A percentile compares a stretch with the other conserved stretches of the same genome.
These are phyloP conservation scores for Bryoerythrophyllum caledonicum DNA, from an alignment of 225 moss, liverwort and hornwort genomes.

Conservation along the genomic window DNA sequence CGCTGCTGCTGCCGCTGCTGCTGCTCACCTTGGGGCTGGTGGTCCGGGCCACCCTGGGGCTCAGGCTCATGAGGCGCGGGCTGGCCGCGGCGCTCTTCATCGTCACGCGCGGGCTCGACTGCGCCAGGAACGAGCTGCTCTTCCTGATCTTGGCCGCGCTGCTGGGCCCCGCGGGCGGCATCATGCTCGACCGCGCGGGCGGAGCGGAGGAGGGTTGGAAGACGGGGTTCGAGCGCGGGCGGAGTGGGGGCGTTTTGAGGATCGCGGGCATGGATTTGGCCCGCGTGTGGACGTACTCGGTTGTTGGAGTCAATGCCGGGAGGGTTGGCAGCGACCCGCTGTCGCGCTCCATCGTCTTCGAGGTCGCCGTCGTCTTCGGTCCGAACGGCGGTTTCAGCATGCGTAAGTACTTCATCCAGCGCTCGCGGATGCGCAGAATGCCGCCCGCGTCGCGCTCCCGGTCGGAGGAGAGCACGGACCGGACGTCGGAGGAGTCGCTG, in stretches of 20 bases:
- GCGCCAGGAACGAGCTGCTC: constrained; percentile 29
- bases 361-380: constrained; percentile 25
- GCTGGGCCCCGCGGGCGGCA: constrained; percentile 49
- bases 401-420: constrained; percentile 70
- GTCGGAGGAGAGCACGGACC: constrained; percentile 39
- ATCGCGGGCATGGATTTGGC: constrained; percentile 67
- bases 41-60: constrained; percentile 54
- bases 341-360: constrained; percentile 31
- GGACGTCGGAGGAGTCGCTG: too few relatives aligned
- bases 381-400: constrained; percentile 66
- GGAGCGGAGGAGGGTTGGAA: constrained; percentile 32
- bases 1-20: constrained; percentile 42
- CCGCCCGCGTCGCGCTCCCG: constrained; percentile 56
- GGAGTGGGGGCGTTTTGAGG: constrained; percentile 47
- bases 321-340: constrained; percentile 36
- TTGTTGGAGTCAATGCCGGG: constrained; percentile 5
- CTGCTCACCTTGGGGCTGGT: constrained; percentile 51
- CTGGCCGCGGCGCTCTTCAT: constrained; percentile 40
- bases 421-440: constrained; percentile 60
- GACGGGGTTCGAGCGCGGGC: constrained; percentile 45
- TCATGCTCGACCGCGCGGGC: constrained; percentile 17
- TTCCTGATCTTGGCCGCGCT: constrained; percentile 34
- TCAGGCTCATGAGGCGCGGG: constrained; percentile 48
- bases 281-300: constrained; percentile 43
- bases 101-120: constrained; percentile 32